Evolutionary conservation across 1,284 basidiomycete species (phyloP), one percentile per base, ranked within the genome.

Genomic region (Boletus putidus): DNA sequence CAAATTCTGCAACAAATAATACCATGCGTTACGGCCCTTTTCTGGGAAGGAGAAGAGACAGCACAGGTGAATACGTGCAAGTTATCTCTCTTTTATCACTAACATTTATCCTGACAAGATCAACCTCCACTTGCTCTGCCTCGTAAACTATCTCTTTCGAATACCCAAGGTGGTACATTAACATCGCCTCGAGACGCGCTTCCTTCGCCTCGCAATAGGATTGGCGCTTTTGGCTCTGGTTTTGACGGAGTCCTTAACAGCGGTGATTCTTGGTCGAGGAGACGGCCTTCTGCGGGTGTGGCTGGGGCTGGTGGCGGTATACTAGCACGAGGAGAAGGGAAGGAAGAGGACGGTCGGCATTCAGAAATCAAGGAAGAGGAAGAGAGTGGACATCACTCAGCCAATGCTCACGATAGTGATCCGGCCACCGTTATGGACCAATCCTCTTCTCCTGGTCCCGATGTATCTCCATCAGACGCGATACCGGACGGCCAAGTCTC

Each of bases 191-290:
- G 88, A 56, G 87, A 88, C 44, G 77, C 76, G 11, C 75, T 85
- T 53, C 79, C 84, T 48, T 89, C 89, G 36, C 87, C 89, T 66
- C 86, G 89, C 49, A 81, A 79, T 53, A 83, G 89, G 60, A 76
- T 82, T 59, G 84, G 84, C 29, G 21, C 65, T 0, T 79, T 79
- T 61, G 75, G 79, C 23, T 77, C 82, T 58, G 80, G 80, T 53
- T 89, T 91, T 66, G 89, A 91, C 67, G 88, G 87, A n/a, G 82
- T 90, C 18, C 75, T 90, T 50, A 84, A 79, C 59, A 77, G 76
- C 48, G 83, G 83, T 47, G 89, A 89, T 57, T 82, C 86, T 36
- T 88, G 88, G 88, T 77, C 84, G 21, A 79, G 84, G 62, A 79
- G 85, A 65, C 83, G 86, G 43, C 74, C 80, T 62, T 82, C 86